Conservation (phyloP, 495 filamentous ascomycete species). For the Talaromyces proteolyticus region DNA sequence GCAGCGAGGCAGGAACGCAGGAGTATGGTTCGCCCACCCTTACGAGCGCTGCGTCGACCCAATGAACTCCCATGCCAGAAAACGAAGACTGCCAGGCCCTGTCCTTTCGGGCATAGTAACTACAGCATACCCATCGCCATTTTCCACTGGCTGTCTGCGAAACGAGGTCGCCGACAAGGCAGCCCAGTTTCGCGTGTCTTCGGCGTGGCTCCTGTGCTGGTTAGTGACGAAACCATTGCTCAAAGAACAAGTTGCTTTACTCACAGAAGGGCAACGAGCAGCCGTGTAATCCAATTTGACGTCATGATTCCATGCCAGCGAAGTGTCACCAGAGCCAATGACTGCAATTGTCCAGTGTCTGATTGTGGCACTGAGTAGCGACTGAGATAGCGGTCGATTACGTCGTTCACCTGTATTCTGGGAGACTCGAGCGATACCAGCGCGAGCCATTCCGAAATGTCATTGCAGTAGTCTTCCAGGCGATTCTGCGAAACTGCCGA, state of each 20-base stretch:
- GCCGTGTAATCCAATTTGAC: slow-evolving; percentile 29
- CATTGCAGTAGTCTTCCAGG: slow-evolving; percentile 54
- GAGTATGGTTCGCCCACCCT: too few relatives aligned
- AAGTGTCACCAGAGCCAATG: slow-evolving; percentile 28
- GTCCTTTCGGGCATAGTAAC: too few relatives aligned
- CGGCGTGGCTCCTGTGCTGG: neutral
- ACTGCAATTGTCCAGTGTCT: slow-evolving; percentile 10
- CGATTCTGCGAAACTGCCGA: slow-evolving; percentile 32
- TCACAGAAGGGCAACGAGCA: slow-evolving; percentile 37
- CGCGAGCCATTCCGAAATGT: slow-evolving; percentile 80
- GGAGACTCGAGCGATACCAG: slow-evolving; percentile 67
- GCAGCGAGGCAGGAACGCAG: too few relatives aligned
- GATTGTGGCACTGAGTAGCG: slow-evolving; percentile 65
- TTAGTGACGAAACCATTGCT: neutral
- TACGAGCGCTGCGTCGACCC: neutral
- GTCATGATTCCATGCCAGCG: slow-evolving; percentile 44
- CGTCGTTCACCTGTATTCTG: slow-evolving; percentile 59
- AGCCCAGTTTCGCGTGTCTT: neutral
- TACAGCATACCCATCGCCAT: slow-evolving; percentile 39
- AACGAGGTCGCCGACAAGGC: slow-evolving; percentile 12
- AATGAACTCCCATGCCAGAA: neutral
- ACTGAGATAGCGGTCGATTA: slow-evolving; percentile 73
- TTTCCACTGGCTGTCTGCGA: slow-evolving; percentile 30
- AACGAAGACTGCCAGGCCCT: slow-evolving; percentile 4
- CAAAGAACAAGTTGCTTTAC: slow-evolving; percentile 4